Conservation (phyloP, 2,329 filamentous ascomycete genomes). For the Cladobotryum protrusum region DNA sequence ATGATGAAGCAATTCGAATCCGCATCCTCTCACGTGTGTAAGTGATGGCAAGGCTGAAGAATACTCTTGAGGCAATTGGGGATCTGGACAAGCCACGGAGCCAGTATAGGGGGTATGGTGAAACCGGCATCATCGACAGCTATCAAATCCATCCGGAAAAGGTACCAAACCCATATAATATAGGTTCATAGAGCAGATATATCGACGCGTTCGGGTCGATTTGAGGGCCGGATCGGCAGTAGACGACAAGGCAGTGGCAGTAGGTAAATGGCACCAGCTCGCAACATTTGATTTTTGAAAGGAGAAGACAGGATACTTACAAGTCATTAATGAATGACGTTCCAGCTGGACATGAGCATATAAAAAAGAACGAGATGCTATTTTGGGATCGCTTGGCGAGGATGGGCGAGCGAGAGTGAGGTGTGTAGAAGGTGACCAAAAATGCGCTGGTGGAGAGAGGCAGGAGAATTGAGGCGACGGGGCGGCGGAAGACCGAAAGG, state of each 20-base stretch:
- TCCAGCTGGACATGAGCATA: slow-evolving; percentile 29
- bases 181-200: slow-evolving; percentile 25
- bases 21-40: slow-evolving; percentile 39
- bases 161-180: slow-evolving; percentile 19
- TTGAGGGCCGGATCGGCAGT: slow-evolving; percentile 31
- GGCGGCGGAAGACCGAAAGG: slow-evolving; percentile 19
- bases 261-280: slow-evolving; percentile 20
- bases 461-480: slow-evolving; percentile 36
- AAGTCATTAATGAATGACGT: slow-evolving; percentile 43
- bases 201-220: slow-evolving; percentile 27
- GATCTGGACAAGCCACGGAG: slow-evolving; percentile 19
- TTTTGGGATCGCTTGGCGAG: slow-evolving; percentile 20
- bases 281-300: slow-evolving; percentile 19
- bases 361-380: slow-evolving; percentile 18
- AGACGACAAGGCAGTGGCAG: slow-evolving; percentile 29
- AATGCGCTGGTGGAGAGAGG: slow-evolving; percentile 30
- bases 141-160: slow-evolving; percentile 31
- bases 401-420: slow-evolving; percentile 24
- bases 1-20: slow-evolving; percentile 31
- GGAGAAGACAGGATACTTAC: slow-evolving; percentile 36
- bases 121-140: slow-evolving; percentile 28
- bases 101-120: slow-evolving; percentile 17
- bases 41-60: slow-evolving; percentile 44
- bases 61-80: slow-evolving; percentile 40
- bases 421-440: slow-evolving; percentile 30